These are phyloP conservation scores for Salix exigua DNA, from an alignment of 345 rosid species.

Conservation along the genomic window DNA sequence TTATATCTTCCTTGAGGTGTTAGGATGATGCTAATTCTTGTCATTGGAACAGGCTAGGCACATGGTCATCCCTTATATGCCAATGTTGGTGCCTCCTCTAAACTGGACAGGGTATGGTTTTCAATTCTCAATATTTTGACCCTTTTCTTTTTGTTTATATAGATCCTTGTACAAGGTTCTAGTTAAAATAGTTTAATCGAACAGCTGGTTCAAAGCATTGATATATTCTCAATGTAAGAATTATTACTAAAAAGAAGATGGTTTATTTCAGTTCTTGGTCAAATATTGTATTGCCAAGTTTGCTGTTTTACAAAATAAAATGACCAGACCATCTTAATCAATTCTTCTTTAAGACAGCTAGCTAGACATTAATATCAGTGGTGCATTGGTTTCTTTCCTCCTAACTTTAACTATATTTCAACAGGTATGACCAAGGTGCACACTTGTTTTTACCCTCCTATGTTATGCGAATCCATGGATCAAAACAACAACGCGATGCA, in stretches of 20 bases:
- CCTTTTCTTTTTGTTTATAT: constrained; percentile 1
- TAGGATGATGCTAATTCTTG: constrained; percentile 20
- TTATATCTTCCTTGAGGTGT: constrained; percentile 9
- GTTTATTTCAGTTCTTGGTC: background rate
- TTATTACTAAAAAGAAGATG: background rate
- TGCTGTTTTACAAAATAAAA: background rate
- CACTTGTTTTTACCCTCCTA: constrained; percentile 80
- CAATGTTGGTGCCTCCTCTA: constrained; percentile 88
- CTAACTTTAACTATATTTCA: constrained; percentile 1
- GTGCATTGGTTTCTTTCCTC: background rate
- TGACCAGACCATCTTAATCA: background rate
- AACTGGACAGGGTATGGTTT: constrained; percentile 91
- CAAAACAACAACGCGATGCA: constrained; percentile 66
- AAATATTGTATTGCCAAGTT: background rate
- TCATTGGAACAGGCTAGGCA: constrained; percentile 75
- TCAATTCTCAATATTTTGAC: constrained; percentile 7
- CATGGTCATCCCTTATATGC: constrained; percentile 98
- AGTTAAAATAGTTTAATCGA: background rate
- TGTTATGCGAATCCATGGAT: constrained; percentile 92
- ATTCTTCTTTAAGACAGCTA: background rate
- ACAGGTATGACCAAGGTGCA: constrained; percentile 84
- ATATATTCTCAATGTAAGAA: background rate
- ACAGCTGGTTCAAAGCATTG: background rate
- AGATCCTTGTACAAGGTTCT: background rate
- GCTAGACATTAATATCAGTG: background rate